These are phyloP conservation scores for Podaxis rugospora DNA, from an alignment of 768 basidiomycete genomes.

Conservation along the genomic window DNA sequence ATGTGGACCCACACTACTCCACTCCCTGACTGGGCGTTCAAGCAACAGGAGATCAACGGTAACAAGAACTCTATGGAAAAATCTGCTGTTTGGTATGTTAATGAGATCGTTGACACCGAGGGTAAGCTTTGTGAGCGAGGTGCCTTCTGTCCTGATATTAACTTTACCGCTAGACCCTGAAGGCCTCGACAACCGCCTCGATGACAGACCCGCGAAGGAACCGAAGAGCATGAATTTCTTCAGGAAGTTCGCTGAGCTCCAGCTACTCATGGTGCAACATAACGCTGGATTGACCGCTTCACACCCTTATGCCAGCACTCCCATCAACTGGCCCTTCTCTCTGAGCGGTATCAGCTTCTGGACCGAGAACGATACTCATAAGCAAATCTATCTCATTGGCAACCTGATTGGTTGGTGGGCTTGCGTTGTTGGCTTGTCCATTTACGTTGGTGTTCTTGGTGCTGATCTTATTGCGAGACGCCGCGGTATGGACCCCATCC, in stretches of 20 bases:
- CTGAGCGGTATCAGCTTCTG: constrained; percentile 97
- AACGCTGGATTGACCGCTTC: constrained; percentile 98
- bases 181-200: constrained; percentile 50
- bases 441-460: constrained; percentile 85
- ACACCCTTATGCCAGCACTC: constrained; percentile 94
- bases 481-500: constrained; percentile 79
- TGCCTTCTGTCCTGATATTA: constrained; percentile 1
- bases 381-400: constrained; percentile 96
- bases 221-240: constrained; percentile 89
- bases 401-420: constrained; percentile 96
- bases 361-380: constrained; percentile 80
- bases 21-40: constrained; percentile 95
- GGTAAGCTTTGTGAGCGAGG: constrained; percentile 40
- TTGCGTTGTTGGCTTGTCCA: constrained; percentile 78
- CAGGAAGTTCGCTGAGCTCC: constrained; percentile 90
- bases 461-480: constrained; percentile 89
- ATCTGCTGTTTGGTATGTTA: constrained; percentile 84
- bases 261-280: constrained; percentile 95
- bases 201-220: constrained; percentile 46
- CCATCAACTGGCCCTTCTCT: constrained; percentile 98
- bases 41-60: constrained; percentile 97
- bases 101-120: constrained; percentile 73
- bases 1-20: constrained; percentile 88
- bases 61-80: constrained; percentile 87
- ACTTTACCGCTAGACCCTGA: constrained; percentile 39